Percentiles rank a stretch among this genome's conserved stretches.
These are phyloP conservation scores for Leccinum variabile DNA, from an alignment of 1,284 basidiomycete genomes.

Conservation along the genomic window DNA sequence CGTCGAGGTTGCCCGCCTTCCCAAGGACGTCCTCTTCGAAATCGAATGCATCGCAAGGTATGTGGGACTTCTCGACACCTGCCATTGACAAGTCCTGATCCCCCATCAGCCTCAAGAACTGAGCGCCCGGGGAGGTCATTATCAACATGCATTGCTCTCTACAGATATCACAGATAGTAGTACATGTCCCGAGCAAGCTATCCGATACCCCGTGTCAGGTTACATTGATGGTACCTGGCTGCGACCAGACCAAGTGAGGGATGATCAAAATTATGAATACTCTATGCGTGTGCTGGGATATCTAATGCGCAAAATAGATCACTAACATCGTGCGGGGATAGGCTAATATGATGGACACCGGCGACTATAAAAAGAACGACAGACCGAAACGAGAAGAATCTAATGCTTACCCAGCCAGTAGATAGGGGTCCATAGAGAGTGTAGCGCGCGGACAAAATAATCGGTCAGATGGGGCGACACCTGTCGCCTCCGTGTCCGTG, in stretches of 20 bases:
- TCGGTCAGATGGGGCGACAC: constrained; percentile 1
- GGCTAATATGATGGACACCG: constrained; percentile 3
- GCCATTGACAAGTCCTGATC: not conserved
- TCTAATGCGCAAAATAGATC: constrained; percentile 28
- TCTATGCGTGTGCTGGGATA: constrained; percentile 24
- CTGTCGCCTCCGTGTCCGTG: constrained; percentile 18
- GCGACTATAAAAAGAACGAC: constrained; percentile 8
- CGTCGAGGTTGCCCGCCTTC: constrained; percentile 77
- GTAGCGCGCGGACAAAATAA: not conserved
- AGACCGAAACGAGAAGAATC: constrained; percentile 9
- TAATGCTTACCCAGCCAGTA: not conserved
- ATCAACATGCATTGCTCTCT: not conserved
- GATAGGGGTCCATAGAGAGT: constrained; percentile 7
- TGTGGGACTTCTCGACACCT: constrained; percentile 17
- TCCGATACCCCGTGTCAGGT: not conserved
- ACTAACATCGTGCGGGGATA: constrained; percentile 5
- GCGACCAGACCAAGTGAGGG: not conserved
- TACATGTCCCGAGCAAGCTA: constrained; percentile 1
- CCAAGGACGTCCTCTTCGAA: constrained; percentile 84
- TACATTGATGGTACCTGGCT: not conserved
- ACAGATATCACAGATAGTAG: constrained; percentile 12
- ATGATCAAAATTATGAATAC: constrained; percentile 14
- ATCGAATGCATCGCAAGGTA: constrained; percentile 85
- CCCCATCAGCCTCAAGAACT: constrained; percentile 24
- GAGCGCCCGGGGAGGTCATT: not conserved